Evolutionary conservation across 306 rosid species (phyloP).

Genomic region (Cucumis hystrix): DNA sequence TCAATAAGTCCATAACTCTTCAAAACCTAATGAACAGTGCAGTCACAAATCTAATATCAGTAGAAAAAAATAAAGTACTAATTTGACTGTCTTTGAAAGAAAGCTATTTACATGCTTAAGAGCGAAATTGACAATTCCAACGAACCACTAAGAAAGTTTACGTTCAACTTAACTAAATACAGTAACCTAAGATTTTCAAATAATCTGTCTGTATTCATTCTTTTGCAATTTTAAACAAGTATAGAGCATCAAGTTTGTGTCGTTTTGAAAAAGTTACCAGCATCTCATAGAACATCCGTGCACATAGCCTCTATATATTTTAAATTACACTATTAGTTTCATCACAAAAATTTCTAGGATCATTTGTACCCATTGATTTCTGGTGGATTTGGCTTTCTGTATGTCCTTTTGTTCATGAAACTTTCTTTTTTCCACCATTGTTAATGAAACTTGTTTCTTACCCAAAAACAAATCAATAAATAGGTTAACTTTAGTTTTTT

Average conservation of each 20-base stretch:
- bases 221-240: not conserved
- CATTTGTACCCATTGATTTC: not conserved
- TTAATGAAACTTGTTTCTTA: not conserved
- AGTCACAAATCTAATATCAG: constrained; percentile 1
- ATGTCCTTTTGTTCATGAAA: not conserved
- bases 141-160: not conserved
- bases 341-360: not conserved
- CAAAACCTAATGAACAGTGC: constrained; percentile 39
- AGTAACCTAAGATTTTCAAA: not conserved
- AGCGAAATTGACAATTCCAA: not conserved
- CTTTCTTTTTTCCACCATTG: no score
- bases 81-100: not conserved
- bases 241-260: not conserved
- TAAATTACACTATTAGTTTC: not conserved
- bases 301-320: constrained; percentile 23
- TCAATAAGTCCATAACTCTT: constrained; percentile 46
- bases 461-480: no score
- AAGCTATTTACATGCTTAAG: not conserved
- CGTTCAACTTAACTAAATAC: not conserved
- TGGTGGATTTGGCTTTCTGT: not conserved
- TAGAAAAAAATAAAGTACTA: not conserved
- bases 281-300: constrained; percentile 79
- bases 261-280: constrained; percentile 37
- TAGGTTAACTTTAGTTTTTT: no score
- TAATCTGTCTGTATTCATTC: not conserved